These are phyloP conservation scores for Leucosporidium creatinivorum DNA, from an alignment of 768 basidiomycete genomes.

Conservation along the genomic window DNA sequence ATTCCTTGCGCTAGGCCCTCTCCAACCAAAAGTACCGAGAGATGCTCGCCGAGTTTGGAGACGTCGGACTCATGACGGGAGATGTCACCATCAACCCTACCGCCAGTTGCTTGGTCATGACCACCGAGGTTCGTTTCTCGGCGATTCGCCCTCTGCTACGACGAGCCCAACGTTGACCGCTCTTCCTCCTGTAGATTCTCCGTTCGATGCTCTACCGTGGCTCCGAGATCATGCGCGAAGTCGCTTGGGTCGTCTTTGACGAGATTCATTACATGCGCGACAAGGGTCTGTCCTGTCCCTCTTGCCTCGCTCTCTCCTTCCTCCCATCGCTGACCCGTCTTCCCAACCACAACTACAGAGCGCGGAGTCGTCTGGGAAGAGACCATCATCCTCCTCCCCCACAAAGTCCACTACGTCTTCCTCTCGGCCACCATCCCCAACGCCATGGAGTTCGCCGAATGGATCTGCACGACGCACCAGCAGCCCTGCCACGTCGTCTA, in stretches of 20 bases:
- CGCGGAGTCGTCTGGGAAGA: slow-evolving; percentile 99
- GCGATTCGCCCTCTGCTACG: slow-evolving; percentile 61
- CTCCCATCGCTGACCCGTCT: neutral
- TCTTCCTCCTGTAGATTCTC: slow-evolving; percentile 59
- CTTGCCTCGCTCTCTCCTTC: neutral
- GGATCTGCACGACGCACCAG: slow-evolving; percentile 94
- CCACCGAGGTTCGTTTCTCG: slow-evolving; percentile 72
- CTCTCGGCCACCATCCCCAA: slow-evolving; percentile 98
- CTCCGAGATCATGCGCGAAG: slow-evolving; percentile 98
- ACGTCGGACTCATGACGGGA: slow-evolving; percentile 98
- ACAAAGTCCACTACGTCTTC: slow-evolving; percentile 94
- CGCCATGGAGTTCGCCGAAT: slow-evolving; percentile 98
- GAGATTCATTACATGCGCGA: slow-evolving; percentile 99
- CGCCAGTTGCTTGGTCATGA: slow-evolving; percentile 97
- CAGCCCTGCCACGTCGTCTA: slow-evolving; percentile 99
- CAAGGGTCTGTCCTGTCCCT: slow-evolving; percentile 48
- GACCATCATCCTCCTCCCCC: slow-evolving; percentile 92
- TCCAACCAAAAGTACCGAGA: slow-evolving; percentile 99
- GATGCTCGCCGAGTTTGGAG: slow-evolving; percentile 92
- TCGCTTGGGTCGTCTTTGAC: slow-evolving; percentile 99
- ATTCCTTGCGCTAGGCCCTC: slow-evolving; percentile 62
- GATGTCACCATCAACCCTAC: slow-evolving; percentile 98
- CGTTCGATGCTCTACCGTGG: slow-evolving; percentile 98
- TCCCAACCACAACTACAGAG: slow-evolving; percentile 52
- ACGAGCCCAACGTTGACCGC: neutral